A percentile compares a stretch with the other conserved stretches of the same genome.
Evolutionary conservation across 176 grass and related monocot genomes (phyloP).

Genomic region (Juncus effusus): DNA sequence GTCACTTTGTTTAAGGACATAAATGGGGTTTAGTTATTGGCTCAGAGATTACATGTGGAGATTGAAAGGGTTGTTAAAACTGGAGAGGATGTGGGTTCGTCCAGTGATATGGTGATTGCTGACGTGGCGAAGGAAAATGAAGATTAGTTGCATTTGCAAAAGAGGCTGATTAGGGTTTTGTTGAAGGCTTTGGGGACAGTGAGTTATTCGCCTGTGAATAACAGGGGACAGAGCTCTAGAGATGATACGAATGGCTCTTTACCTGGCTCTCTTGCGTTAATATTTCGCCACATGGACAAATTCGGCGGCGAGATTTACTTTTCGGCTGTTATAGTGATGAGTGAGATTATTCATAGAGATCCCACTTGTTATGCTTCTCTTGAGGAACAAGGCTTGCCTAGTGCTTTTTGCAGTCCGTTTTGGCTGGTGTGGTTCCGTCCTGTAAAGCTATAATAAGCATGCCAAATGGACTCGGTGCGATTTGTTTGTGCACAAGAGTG

Average conservation of each 20-base stretch:
- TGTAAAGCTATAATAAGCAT: constrained; percentile 91
- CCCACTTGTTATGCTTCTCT: constrained; percentile 87
- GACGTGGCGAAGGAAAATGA: constrained; percentile 66
- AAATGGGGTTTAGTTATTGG: constrained; percentile 77
- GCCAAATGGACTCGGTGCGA: constrained; percentile 93
- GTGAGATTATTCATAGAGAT: constrained; percentile 98
- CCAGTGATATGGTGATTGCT: constrained; percentile 39
- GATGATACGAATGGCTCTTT: constrained; percentile 52
- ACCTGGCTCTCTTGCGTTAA: constrained; percentile 72
- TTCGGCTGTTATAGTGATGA: constrained; percentile 96
- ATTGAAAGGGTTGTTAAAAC: constrained; percentile 73
- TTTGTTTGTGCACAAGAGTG: constrained; percentile 85
- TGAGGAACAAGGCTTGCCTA: constrained; percentile 80
- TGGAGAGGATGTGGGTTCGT: constrained; percentile 39
- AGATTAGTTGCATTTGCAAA: constrained; percentile 74
- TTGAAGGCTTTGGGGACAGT: constrained; percentile 90
- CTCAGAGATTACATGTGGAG: constrained; percentile 78
- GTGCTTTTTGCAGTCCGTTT: constrained; percentile 78
- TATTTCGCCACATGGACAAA: constrained; percentile 85
- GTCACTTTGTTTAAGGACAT: constrained; percentile 96
- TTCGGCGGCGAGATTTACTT: constrained; percentile 99
- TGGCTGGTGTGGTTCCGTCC: constrained; percentile 68
- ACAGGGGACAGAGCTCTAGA: constrained; percentile 55
- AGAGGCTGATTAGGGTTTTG: constrained; percentile 86
- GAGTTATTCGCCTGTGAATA: constrained; percentile 89